These are phyloP conservation scores for Beverwykella pulmonaria DNA, from an alignment of 495 filamentous ascomycete genomes.

Conservation along the genomic window DNA sequence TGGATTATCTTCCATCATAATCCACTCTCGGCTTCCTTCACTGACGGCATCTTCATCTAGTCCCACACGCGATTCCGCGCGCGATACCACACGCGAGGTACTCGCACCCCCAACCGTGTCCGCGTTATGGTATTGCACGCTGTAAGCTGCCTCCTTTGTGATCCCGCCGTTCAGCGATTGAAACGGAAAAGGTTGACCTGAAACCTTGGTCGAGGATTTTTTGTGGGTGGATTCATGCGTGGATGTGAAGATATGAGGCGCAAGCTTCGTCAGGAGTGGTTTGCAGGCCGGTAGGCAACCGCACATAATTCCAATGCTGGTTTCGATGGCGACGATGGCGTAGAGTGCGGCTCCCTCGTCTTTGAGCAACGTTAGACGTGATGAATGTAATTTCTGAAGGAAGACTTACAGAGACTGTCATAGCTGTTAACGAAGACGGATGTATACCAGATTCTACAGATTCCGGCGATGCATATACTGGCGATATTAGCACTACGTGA, in stretches of 20 bases:
- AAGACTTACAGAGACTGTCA: conserved; percentile 23
- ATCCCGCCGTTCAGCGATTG: conserved; percentile 24
- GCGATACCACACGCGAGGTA: not conserved
- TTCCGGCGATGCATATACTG: conserved; percentile 24
- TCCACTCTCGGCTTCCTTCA: not conserved
- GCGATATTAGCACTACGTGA: not conserved
- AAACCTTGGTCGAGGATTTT: not conserved
- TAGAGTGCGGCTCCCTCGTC: conserved; percentile 16
- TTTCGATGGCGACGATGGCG: conserved; percentile 22
- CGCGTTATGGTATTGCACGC: conserved; percentile 10
- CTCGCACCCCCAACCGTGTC: not conserved
- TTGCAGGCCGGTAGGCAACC: conserved; percentile 23
- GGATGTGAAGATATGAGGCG: conserved; percentile 14
- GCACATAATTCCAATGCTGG: conserved; percentile 26
- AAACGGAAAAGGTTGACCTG: conserved; percentile 11
- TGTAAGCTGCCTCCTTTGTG: conserved; percentile 11
- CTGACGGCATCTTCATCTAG: not conserved
- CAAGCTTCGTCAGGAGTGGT: conserved; percentile 8
- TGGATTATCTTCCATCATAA: not conserved
- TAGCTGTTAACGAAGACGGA: conserved; percentile 13
- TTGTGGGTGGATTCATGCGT: conserved; percentile 16
- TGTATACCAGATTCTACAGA: conserved; percentile 24
- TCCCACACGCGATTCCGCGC: not conserved
- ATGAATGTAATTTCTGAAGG: not conserved
- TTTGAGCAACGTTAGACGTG: not conserved